Percentiles rank a stretch among this genome's conserved stretches.
Evolutionary conservation across 768 basidiomycete species (phyloP).

Genomic region (Pulveroboletus frians): DNA sequence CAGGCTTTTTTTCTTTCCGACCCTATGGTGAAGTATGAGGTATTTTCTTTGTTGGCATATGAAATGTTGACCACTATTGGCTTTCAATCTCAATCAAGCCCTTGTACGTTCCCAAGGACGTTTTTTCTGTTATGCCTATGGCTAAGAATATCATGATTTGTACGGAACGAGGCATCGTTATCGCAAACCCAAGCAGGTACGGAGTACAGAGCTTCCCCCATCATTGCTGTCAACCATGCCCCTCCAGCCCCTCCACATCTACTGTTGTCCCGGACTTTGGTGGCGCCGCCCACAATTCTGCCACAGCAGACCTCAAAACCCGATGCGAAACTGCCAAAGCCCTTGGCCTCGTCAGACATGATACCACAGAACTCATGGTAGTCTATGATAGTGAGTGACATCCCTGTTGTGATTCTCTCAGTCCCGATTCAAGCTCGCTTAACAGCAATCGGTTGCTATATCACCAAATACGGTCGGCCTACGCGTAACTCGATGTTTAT

Average conservation of each 20-base stretch:
- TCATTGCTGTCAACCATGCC: neutral
- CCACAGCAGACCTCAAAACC: conserved; percentile 50
- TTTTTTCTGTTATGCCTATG: conserved; percentile 54
- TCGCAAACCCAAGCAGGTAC: conserved; percentile 66
- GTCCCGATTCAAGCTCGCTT: conserved; percentile 1
- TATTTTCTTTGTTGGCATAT: neutral
- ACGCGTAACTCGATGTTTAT: conserved; percentile 58
- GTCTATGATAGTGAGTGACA: conserved; percentile 63
- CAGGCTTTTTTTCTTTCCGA: conserved; percentile 44
- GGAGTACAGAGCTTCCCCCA: conserved; percentile 15
- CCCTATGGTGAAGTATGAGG: conserved; percentile 59
- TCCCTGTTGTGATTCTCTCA: neutral
- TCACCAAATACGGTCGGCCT: conserved; percentile 65
- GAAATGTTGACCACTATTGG: neutral
- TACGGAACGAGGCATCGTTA: conserved; percentile 58
- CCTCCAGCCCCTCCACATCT: conserved; percentile 37
- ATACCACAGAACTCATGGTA: conserved; percentile 55
- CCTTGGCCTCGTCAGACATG: conserved; percentile 60
- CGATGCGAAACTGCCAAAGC: conserved; percentile 55
- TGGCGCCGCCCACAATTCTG: conserved; percentile 34
- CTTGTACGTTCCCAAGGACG: conserved; percentile 68
- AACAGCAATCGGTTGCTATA: conserved; percentile 70
- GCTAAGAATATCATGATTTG: conserved; percentile 61
- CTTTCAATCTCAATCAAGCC: conserved; percentile 36
- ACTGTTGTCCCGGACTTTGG: conserved; percentile 58